A percentile compares a stretch with the other conserved stretches of the same genome.
These are phyloP conservation scores for Starmerella geochares DNA, from an alignment of 805 yeast species.

Conservation along the genomic window DNA sequence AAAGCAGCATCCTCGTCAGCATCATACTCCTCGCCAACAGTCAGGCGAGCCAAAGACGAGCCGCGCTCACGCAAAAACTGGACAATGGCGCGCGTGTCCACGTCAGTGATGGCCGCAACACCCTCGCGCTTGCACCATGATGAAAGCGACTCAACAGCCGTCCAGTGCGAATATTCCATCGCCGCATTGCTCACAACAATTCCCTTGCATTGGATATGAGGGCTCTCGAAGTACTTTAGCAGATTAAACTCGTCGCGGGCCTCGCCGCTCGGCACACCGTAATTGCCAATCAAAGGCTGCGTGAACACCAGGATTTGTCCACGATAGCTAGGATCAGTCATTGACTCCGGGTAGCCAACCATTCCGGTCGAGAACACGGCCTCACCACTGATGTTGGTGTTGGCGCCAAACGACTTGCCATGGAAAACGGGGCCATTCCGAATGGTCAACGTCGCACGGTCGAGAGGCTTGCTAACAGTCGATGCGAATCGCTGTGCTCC, in stretches of 20 bases:
- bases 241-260: constrained; percentile 61
- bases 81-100: constrained; percentile 92
- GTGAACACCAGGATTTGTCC: constrained; percentile 96
- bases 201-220: constrained; percentile 86
- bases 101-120: constrained; percentile 92
- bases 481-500: constrained; percentile 22
- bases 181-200: constrained; percentile 95
- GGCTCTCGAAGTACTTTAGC: constrained; percentile 88
- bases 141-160: constrained; percentile 90
- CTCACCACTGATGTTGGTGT: constrained; percentile 86
- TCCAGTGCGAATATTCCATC: constrained; percentile 96
- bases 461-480: constrained; percentile 32
- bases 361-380: constrained; percentile 96
- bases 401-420: constrained; percentile 94
- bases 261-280: constrained; percentile 93
- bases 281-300: constrained; percentile 93
- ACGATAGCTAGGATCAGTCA: constrained; percentile 96
- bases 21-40: constrained; percentile 83
- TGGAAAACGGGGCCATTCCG: constrained; percentile 87
- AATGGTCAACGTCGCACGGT: constrained; percentile 81
- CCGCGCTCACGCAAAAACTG: constrained; percentile 92
- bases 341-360: constrained; percentile 96
- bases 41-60: constrained; percentile 80
- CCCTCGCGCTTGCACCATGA: constrained; percentile 97
- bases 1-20: constrained; percentile 87